These are phyloP conservation scores for Debaryomyces hansenii DNA, from an alignment of 805 yeast genomes.

Conservation along the genomic window DNA sequence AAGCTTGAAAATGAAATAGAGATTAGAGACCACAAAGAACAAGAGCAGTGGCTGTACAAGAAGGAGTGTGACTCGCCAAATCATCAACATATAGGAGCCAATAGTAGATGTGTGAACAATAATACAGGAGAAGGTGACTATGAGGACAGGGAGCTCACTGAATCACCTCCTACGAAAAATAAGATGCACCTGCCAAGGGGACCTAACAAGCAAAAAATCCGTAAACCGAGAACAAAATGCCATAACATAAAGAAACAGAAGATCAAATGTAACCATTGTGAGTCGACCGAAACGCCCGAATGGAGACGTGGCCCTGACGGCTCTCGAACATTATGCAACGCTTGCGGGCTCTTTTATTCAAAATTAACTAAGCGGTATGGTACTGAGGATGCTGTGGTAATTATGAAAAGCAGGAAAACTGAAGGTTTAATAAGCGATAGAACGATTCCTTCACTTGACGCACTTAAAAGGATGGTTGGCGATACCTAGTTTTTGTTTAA, in stretches of 20 bases:
- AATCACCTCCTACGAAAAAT: not conserved
- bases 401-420: slow-evolving; percentile 21
- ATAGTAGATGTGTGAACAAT: no score
- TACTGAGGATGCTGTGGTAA: slow-evolving; percentile 38
- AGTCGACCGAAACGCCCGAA: slow-evolving; percentile 67
- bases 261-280: slow-evolving; percentile 39
- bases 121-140: no score
- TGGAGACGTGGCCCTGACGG: slow-evolving; percentile 86
- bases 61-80: not conserved
- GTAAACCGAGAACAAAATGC: not conserved
- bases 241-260: not conserved
- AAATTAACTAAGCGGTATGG: slow-evolving; percentile 59
- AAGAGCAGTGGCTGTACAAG: not conserved
- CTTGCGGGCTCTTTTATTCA: slow-evolving; percentile 77
- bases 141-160: no score
- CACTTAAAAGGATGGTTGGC: not conserved
- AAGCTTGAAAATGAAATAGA: not conserved
- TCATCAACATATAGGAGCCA: no score
- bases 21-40: not conserved
- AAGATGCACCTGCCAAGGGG: not conserved
- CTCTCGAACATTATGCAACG: slow-evolving; percentile 73
- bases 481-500: not conserved
- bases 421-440: slow-evolving; percentile 6
- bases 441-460: slow-evolving; percentile 6
- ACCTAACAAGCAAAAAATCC: not conserved